Base-by-base conservation (phyloP, 768 basidiomycete genomes). In the Rhizopogon sp. region DNA sequence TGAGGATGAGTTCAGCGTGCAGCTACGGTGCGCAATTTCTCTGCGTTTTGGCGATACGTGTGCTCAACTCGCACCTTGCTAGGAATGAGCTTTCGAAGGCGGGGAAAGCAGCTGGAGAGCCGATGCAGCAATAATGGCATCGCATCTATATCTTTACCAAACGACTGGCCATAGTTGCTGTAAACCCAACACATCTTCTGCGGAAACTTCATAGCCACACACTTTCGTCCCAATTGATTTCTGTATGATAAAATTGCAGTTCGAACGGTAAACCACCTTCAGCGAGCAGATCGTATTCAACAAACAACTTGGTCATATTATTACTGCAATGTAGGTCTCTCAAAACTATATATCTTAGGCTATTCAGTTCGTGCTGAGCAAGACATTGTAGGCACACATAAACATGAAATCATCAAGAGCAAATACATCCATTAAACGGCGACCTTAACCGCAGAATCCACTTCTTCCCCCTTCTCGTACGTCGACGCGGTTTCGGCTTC, bases 1-100 rank as follows among this genome's bases (percentile, higher is more conserved):
- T 58, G 96, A 96, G 68, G 95, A 98, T 63, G 93, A 97, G 61
- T 99, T 99, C 67, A 94, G 92, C 63, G 85, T 90, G 51, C 93
- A 97, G 72, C 75, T 99, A 62, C 84, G 97, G 97, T 95, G 67
- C 62, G 89, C n/a, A 8, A 9, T 52, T 28, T 5, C 42, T 16
- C 22, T 43, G 5, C 43, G 31, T 20, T 44, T 58, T 56, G 14
- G 7, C 28, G 40, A 29, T 17, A 11, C 16, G 17, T 29, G 37
- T n/a, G 10, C 43, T 11, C 8, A 16, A 42, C 33, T 37, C 33
- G 8, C 5, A 29, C 6, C n/a, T 44, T 43, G 10, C 10, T 56
- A 88, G 87, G 63, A 82, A 78, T 60, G 87, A 88, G 58, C 75
- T 88, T 13, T 77, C 77, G 31, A 88, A 87, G 68, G 77, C 77